Conservation (phyloP, 2,329 filamentous ascomycete genomes). For the Fusarium abutilonis region DNA sequence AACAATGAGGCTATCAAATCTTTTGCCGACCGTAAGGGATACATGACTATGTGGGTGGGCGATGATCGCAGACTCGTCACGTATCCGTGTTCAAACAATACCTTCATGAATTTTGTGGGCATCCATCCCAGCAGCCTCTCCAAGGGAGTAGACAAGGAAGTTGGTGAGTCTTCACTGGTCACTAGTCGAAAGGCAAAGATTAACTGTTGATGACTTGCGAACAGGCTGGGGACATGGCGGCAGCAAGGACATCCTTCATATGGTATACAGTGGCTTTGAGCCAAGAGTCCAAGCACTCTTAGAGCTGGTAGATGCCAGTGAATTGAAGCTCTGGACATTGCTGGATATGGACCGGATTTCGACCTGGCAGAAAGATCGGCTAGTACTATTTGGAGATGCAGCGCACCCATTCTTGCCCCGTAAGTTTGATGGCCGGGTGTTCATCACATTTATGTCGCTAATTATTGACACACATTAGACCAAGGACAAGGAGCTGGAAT, state of each 20-base stretch:
- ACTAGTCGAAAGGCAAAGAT: accelerated
- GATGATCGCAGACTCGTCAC: slow-evolving; percentile 57
- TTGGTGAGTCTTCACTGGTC: not conserved
- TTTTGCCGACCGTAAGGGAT: slow-evolving; percentile 22
- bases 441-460: too few relatives aligned
- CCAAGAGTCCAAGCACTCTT: slow-evolving; percentile 53
- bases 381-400: slow-evolving; percentile 72
- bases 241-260: slow-evolving; percentile 51
- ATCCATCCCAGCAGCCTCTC: slow-evolving; percentile 56
- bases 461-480: too few relatives aligned
- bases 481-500: slow-evolving; percentile 58
- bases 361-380: slow-evolving; percentile 61
- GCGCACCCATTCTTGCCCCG: slow-evolving; percentile 73
- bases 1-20: slow-evolving; percentile 36
- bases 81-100: slow-evolving; percentile 59
- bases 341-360: slow-evolving; percentile 70
- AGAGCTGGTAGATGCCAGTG: slow-evolving; percentile 54
- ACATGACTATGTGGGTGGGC: slow-evolving; percentile 53
- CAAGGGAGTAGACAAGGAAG: slow-evolving; percentile 10
- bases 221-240: slow-evolving; percentile 54
- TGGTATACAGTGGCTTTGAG: slow-evolving; percentile 56
- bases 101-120: slow-evolving; percentile 59
- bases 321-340: slow-evolving; percentile 66
- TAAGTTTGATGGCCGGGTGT: too few relatives aligned
- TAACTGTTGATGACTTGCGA: not conserved